Conservation (phyloP, 192 early-diverging fungal genomes). For the Obelidium mucronatum region DNA sequence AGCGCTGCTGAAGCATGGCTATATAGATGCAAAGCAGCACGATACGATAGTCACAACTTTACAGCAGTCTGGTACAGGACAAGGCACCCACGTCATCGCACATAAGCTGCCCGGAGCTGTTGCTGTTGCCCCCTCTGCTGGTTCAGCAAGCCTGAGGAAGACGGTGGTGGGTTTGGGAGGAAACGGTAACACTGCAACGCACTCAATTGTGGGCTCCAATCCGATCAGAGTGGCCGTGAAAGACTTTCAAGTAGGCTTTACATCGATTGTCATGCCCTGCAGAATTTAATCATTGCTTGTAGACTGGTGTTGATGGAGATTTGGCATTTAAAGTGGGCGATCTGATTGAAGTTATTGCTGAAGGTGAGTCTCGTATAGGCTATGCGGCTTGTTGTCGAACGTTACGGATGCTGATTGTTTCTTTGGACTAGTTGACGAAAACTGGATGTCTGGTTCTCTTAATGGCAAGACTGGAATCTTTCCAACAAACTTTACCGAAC, state of each 20-base stretch:
- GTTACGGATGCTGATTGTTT: neutral
- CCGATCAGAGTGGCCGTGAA: constrained; percentile 12
- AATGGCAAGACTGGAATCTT: constrained; percentile 35
- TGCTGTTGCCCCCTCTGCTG: too few species aligned
- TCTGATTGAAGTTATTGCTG: constrained; percentile 34
- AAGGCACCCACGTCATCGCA: neutral
- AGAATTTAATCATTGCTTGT: neutral
- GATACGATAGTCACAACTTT: neutral
- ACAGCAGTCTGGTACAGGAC: neutral
- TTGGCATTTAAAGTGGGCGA: constrained; percentile 31
- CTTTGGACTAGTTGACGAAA: constrained; percentile 34
- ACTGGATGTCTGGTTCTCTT: constrained; percentile 36
- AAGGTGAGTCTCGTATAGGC: constrained; percentile 17
- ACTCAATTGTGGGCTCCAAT: neutral
- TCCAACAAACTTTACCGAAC: constrained; percentile 39
- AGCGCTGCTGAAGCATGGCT: neutral
- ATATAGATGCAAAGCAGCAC: neutral
- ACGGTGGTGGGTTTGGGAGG: neutral
- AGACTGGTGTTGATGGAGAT: constrained; percentile 40
- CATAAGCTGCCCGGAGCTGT: neutral
- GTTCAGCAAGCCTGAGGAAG: neutral
- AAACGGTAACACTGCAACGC: neutral
- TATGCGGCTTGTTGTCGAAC: neutral
- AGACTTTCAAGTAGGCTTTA: neutral
- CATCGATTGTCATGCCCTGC: neutral